These are phyloP conservation scores for Leucocoprinus sp. DNA, from an alignment of 768 basidiomycete species.

Conservation along the genomic window DNA sequence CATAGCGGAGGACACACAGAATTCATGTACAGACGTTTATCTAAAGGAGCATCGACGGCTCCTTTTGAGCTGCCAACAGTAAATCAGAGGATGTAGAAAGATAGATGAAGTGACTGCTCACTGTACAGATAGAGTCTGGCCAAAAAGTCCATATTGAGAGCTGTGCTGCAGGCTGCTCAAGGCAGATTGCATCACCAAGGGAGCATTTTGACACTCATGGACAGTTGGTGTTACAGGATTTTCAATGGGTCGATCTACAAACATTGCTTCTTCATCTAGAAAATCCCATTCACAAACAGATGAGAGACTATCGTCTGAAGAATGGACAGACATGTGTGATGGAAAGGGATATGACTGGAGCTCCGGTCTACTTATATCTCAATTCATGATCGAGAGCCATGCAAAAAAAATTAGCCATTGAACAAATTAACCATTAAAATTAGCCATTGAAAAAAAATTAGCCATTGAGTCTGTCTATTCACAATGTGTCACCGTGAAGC, in stretches of 20 bases:
- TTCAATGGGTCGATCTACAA: conserved; percentile 14
- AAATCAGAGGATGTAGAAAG: neutral
- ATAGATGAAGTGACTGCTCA: conserved; percentile 18
- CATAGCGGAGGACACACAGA: conserved; percentile 33
- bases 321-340: neutral
- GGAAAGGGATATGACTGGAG: too few species aligned
- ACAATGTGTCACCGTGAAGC: too few species aligned
- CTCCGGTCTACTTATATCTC: too few species aligned
- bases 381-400: too few species aligned
- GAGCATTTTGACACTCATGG: conserved; percentile 39
- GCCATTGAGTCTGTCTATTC: too few species aligned
- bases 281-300: conserved; percentile 24
- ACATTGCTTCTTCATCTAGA: conserved; percentile 18
- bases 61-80: conserved; percentile 25
- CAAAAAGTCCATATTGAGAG: conserved; percentile 58
- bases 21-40: conserved; percentile 58
- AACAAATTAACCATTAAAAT: too few species aligned
- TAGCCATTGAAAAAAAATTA: too few species aligned
- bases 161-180: conserved; percentile 22
- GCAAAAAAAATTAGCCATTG: too few species aligned
- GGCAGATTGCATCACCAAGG: conserved; percentile 45
- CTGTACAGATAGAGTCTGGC: conserved; percentile 38
- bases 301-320: neutral
- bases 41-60: conserved; percentile 24
- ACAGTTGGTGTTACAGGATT: conserved; percentile 14